Evolutionary conservation across 139 green algal genomes (phyloP), one percentile per base, ranked within the genome.

Genomic region (Limnomonas spitsbergensis): DNA sequence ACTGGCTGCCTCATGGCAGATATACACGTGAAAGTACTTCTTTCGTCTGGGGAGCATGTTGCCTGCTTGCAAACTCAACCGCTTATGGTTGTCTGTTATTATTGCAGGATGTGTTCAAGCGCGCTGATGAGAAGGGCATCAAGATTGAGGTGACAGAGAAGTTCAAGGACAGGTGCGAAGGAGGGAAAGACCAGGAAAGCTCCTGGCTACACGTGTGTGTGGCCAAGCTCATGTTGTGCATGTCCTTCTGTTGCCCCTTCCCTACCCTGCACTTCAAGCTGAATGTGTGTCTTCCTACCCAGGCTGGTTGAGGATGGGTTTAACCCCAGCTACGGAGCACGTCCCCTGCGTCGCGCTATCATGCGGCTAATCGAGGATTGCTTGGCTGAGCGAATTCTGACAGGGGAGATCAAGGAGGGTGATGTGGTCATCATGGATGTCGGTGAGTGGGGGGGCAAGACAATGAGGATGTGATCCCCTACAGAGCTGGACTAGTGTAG

Each of bases 251-350:
- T n/a, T n/a, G n/a, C n/a, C n/a, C n/a, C n/a, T n/a, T n/a, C n/a
- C n/a, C n/a, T n/a, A n/a, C n/a, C n/a, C n/a, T n/a, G n/a, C n/a
- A n/a, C n/a, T n/a, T n/a, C n/a, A n/a, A n/a, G n/a, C 47, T 61
- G 47, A 20, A 61, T 61, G 47, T 61, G 47, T 61, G 47, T n/a
- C n/a, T 61, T 14, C 14, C 47, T 35, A 35, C 76, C 32, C 76
- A 88, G 95, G 14, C 88, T 99, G 27, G 95, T 99, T 56, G 95
- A 99, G 66, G 96, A 99, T 90, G 96, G 96, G 34, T 99, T 98
- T 94, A 98, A 96, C 89, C 96, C 96, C 68, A 84, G 89, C 6
- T 99, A 99, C 82, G 96, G 96, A 80, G 96, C 96, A 0, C 89
- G 96, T 77, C 96, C 96, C n/a, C 91, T 99, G 86, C 90, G 96